Conservation (phyloP, 441 rosid species). For the Croton laevigatus region DNA sequence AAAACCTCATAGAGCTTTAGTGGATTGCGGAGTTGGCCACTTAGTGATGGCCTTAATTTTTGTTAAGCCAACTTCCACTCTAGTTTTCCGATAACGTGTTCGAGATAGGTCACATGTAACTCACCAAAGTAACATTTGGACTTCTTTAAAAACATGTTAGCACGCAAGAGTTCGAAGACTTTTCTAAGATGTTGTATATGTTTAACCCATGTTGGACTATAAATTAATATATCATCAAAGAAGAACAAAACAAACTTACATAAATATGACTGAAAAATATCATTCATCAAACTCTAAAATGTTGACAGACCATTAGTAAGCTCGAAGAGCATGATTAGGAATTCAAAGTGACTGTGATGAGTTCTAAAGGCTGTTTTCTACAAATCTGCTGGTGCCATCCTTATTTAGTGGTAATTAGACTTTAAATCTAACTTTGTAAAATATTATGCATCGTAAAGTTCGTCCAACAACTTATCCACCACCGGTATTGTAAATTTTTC, state of each 20-base stretch:
- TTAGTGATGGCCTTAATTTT: too few species aligned
- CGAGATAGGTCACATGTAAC: too few species aligned
- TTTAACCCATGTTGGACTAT: not conserved
- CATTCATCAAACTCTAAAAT: not conserved
- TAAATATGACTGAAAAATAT: too few species aligned
- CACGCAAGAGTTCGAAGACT: too few species aligned
- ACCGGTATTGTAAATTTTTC: not conserved
- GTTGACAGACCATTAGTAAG: not conserved
- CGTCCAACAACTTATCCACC: not conserved
- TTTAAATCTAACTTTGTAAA: not conserved
- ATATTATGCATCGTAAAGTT: not conserved
- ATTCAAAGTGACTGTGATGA: not conserved
- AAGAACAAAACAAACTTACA: too few species aligned
- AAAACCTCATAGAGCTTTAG: not conserved
- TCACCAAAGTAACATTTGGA: too few species aligned
- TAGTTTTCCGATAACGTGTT: too few species aligned
- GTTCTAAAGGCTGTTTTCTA: not conserved
- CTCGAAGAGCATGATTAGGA: not conserved
- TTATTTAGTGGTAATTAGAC: too few species aligned
- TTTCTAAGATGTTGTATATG: too few species aligned
- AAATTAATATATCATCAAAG: not conserved
- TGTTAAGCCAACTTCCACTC: too few species aligned
- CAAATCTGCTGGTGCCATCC: too few species aligned
- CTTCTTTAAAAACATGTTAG: too few species aligned
- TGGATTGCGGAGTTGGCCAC: not conserved